These are phyloP conservation scores for Sugiyamaella mastotermitis DNA, from an alignment of 805 yeast species.

Conservation along the genomic window DNA sequence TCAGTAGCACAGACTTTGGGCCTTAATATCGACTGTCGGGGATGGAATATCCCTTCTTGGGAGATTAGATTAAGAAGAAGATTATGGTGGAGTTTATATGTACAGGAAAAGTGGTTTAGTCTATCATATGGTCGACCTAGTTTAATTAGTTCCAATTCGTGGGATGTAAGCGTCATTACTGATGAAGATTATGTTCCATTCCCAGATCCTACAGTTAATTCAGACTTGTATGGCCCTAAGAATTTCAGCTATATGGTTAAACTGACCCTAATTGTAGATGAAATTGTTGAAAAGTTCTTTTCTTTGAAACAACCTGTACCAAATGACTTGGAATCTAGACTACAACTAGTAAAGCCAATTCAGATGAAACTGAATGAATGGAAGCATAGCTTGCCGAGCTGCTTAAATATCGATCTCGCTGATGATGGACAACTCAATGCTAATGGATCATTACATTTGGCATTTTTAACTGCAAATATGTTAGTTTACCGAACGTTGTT, in stretches of 20 bases:
- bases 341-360: no score
- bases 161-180: constrained; percentile 2
- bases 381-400: no score
- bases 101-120: constrained; percentile 6
- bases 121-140: constrained; percentile 6
- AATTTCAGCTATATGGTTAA: constrained; percentile 3
- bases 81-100: constrained; percentile 2
- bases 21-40: constrained; percentile 2
- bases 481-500: no score
- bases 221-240: constrained; percentile 5
- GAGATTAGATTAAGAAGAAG: constrained; percentile 2
- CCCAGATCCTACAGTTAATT: constrained; percentile 4
- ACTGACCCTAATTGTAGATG: constrained; percentile 3
- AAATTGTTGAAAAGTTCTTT: no score
- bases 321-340: no score
- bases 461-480: no score
- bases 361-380: no score
- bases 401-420: no score
- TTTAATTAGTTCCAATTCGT: not conserved
- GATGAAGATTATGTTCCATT: constrained; percentile 2
- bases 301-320: no score
- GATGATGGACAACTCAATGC: no score
- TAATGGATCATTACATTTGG: no score
- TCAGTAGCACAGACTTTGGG: constrained; percentile 3
- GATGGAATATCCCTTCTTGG: constrained; percentile 5